phyloP scores from a whole-genome alignment of 1,284 basidiomycete genomes.

The Ganoderma meredithae region DNA sequence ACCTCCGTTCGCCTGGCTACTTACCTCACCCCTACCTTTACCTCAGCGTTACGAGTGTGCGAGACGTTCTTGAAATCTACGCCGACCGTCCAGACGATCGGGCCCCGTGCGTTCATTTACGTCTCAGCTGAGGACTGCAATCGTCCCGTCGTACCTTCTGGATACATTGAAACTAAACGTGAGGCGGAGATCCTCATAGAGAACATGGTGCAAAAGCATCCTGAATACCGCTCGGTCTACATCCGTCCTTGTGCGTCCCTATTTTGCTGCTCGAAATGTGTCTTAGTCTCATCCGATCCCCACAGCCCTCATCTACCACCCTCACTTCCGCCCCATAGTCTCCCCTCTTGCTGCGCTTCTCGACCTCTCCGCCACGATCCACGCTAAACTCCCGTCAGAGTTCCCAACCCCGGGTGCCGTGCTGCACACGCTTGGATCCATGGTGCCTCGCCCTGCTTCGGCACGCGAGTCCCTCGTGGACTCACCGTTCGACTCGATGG shows the following conservation, averaged over 20 bases:
- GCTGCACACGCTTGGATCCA: conserved; percentile 58
- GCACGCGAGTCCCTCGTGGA: conserved; percentile 39
- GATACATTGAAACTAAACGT: conserved; percentile 92
- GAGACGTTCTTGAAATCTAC: conserved; percentile 69
- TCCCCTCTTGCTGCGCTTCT: conserved; percentile 88
- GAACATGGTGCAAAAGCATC: conserved; percentile 49
- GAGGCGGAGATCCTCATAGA: conserved; percentile 83
- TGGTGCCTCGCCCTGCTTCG: conserved; percentile 41
- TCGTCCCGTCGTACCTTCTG: conserved; percentile 82
- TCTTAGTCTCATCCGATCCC: not conserved
- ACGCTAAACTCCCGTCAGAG: conserved; percentile 58
- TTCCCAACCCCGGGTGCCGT: conserved; percentile 72
- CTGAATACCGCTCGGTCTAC: conserved; percentile 72
- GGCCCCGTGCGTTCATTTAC: conserved; percentile 84
- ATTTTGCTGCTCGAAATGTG: conserved; percentile 21
- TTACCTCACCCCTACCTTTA: conserved; percentile 6
- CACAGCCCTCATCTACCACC: conserved; percentile 93
- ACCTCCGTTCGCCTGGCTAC: not conserved
- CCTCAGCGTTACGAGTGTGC: conserved; percentile 74
- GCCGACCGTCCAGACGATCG: conserved; percentile 39
- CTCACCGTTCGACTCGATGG: conserved; percentile 71
- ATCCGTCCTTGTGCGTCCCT: conserved; percentile 80
- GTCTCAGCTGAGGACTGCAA: conserved; percentile 95
- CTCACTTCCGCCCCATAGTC: conserved; percentile 88
- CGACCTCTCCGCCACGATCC: conserved; percentile 78